Percentiles rank a stretch among this genome's conserved stretches.
phyloP scores from a whole-genome alignment of 2,329 filamentous ascomycete genomes.

The Emmonsia crescens region DNA sequence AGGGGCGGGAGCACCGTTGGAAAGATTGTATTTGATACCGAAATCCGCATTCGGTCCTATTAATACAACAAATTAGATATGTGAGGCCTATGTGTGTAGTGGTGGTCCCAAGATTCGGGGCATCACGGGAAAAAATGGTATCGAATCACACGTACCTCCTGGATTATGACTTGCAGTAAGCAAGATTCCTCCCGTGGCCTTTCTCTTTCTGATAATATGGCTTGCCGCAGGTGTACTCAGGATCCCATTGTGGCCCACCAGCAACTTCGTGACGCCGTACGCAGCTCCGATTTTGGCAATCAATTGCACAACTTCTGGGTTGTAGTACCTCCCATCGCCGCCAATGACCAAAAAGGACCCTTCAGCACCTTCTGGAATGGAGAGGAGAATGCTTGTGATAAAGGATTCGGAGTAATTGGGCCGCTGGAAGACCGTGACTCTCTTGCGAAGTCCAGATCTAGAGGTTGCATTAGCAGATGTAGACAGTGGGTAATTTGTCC shows the following conservation, averaged over 20 bases:
- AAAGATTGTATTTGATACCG: conserved; percentile 98
- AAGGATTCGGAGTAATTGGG: conserved; percentile 94
- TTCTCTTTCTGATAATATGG: conserved; percentile 87
- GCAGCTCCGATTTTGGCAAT: conserved; percentile 96
- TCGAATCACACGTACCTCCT: conserved; percentile 56
- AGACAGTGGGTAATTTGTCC: conserved; percentile 8
- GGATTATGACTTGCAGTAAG: conserved; percentile 97
- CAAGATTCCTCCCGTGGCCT: conserved; percentile 92
- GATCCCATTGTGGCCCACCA: conserved; percentile 93
- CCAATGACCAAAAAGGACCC: conserved; percentile 90
- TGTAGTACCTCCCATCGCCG: conserved; percentile 94
- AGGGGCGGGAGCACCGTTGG: conserved; percentile 90
- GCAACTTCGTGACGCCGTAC: conserved; percentile 96
- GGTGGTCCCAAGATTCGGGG: too few relatives aligned
- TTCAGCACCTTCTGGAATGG: conserved; percentile 87
- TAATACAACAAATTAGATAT: neutral
- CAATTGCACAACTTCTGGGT: conserved; percentile 89
- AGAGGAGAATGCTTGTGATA: conserved; percentile 83
- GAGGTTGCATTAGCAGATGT: conserved; percentile 16
- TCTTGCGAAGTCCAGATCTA: conserved; percentile 96
- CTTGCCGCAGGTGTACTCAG: conserved; percentile 92
- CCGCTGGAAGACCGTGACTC: conserved; percentile 95
- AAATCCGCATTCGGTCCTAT: conserved; percentile 87
- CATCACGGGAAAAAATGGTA: neutral
- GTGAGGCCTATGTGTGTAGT: neutral